Base-by-base conservation (phyloP, 2,329 filamentous ascomycete genomes). In the Lasiodiplodia theobromae region DNA sequence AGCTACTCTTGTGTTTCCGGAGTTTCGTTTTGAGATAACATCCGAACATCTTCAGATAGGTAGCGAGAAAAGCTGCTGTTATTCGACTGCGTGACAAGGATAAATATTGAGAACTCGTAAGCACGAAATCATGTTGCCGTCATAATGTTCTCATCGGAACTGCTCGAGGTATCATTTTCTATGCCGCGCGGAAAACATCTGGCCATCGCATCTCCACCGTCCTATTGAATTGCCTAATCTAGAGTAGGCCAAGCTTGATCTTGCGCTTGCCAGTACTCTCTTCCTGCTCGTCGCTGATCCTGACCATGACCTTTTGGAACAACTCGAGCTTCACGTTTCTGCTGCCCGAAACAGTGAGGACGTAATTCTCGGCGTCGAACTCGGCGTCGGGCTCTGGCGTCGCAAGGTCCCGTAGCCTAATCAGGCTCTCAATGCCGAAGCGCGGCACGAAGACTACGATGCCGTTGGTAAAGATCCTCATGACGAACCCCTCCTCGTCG, bases 401-500 rank as follows among this genome's bases (percentile, higher is more conserved):
- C 4, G 90, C 90, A 69, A 98, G 85, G 81, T 98, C 96, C 69
- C 93, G 86, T 73, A 98, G 82, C 12, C 95, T 87, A 71, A 99
- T 96, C 70, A 97, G 83, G 51, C 93, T 92, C 83, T 99, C 96
- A 74, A 99, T 96, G 51, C 96, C 96, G 79, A 99, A 99, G 18
- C 93, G 86, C 7, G 96, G 96, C 62, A 99, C 95, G 70, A 98
- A 94, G 12, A 98, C 94, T 21, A 98, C 96, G 74, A 97, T 95
- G 7, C 96, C 96, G 81, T 99, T 99, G 78, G 92, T 94, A 81
- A 99, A 99, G 66, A 99, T 91, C 77, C 93, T 92, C 92, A 99
- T 97, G 56, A 99, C 89, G 79, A 97, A 98, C 3, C 93, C 96
- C 69, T 97, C 94, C 79, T 97, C 94, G 74, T 94, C 91, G 8